Percentiles rank a stretch among this genome's conserved stretches.
Conservation (phyloP, 2,329 filamentous ascomycete species). For the Hypoxylon sp. region DNA sequence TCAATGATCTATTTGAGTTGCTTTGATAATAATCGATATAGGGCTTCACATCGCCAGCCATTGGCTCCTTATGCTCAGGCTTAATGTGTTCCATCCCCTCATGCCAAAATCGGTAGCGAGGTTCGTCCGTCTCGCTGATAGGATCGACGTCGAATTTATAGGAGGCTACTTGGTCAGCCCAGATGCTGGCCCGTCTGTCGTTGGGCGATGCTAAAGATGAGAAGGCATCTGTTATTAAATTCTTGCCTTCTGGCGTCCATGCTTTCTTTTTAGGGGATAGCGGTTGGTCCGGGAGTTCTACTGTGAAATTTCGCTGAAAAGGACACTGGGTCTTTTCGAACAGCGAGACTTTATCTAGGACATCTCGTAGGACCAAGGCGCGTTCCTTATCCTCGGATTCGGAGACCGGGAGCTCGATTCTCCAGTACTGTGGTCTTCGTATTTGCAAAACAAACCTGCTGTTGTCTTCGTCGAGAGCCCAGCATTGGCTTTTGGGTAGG, state of each 20-base stretch:
- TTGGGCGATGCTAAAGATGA: constrained; percentile 33
- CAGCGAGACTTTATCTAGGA: constrained; percentile 76
- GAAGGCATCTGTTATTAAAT: constrained; percentile 51
- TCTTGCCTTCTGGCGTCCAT: constrained; percentile 68
- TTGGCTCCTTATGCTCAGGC: constrained; percentile 6
- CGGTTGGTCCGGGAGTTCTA: constrained; percentile 74
- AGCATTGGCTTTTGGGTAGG: constrained; percentile 88
- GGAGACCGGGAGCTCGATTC: constrained; percentile 81
- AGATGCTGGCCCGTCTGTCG: constrained; percentile 32
- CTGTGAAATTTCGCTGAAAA: constrained; percentile 79
- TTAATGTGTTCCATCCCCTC: too few species aligned
- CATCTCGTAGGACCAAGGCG: constrained; percentile 72
- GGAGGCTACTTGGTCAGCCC: constrained; percentile 16
- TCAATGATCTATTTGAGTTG: constrained; percentile 5
- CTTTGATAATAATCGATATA: constrained; percentile 6
- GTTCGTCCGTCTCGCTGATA: constrained; percentile 4
- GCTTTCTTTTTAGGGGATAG: constrained; percentile 72
- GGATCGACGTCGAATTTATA: constrained; percentile 2
- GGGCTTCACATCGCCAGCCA: constrained; percentile 1
- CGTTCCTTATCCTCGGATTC: constrained; percentile 69
- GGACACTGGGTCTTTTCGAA: constrained; percentile 91
- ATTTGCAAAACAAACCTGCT: constrained; percentile 88
- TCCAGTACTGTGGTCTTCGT: constrained; percentile 84
- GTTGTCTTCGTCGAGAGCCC: constrained; percentile 86
- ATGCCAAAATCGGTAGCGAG: not conserved